Conservation (phyloP, 2,329 filamentous ascomycete species). For the Phaeosphaeria sp. region DNA sequence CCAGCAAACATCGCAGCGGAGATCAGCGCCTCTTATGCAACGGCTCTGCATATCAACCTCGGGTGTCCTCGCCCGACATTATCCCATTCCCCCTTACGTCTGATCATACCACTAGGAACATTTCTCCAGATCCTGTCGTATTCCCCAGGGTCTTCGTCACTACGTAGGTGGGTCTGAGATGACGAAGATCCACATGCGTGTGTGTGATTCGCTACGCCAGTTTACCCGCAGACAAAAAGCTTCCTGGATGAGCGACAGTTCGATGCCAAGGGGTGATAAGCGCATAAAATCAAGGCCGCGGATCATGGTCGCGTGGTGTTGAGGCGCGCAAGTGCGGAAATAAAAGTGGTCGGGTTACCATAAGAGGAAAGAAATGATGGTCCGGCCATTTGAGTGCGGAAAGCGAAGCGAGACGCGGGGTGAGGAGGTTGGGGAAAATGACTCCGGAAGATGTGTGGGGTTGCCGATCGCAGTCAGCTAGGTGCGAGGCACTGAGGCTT, state of each 20-base stretch:
- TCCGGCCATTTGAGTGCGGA: conserved; percentile 5
- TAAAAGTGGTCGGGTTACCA: conserved; percentile 13
- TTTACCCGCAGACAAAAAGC: conserved; percentile 3
- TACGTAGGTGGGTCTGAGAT: not conserved
- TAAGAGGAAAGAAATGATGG: conserved; percentile 10
- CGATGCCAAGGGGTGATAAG: conserved; percentile 2
- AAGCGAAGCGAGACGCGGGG: conserved; percentile 19
- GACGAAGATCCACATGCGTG: not conserved
- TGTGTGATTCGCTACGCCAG: conserved; percentile 1
- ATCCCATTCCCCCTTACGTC: conserved; percentile 8
- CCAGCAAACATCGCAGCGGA: conserved; percentile 6
- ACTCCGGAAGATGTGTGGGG: not conserved
- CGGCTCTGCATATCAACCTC: conserved; percentile 6
- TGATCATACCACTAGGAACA: not conserved
- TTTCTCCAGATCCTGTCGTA: not conserved
- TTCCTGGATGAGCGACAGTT: conserved; percentile 8
- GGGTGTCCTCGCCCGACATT: conserved; percentile 15
- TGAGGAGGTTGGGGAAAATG: not conserved
- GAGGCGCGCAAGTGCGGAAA: conserved; percentile 9
- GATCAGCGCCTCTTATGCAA: conserved; percentile 15
- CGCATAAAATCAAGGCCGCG: not conserved
- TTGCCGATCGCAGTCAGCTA: no score
- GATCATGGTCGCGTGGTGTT: conserved; percentile 8
- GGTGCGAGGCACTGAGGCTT: no score
- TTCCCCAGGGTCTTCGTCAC: not conserved